A percentile compares a stretch with the other conserved stretches of the same genome.
phyloP scores from a whole-genome alignment of 208 protist genomes.

The Angomonas deanei region DNA sequence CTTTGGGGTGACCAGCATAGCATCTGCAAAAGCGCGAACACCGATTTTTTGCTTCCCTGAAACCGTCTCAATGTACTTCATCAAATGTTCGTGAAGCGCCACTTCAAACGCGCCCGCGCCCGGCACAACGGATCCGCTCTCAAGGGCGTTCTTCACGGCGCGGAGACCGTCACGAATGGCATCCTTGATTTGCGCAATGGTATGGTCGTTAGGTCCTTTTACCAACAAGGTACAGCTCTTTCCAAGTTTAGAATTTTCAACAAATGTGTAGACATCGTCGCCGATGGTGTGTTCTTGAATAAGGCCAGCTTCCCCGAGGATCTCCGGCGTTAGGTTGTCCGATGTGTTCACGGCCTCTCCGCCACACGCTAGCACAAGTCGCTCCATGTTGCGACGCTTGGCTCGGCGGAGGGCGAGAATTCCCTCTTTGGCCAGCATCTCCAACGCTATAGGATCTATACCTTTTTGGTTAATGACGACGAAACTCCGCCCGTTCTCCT shows the following conservation, averaged over 20 bases:
- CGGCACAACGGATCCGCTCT: constrained; percentile 92
- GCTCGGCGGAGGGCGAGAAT: constrained; percentile 98
- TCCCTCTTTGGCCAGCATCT: constrained; percentile 98
- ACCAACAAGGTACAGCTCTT: constrained; percentile 99
- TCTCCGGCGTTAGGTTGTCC: constrained; percentile 93
- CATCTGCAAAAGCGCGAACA: constrained; percentile 98
- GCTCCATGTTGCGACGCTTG: constrained; percentile 99
- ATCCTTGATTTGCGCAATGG: constrained; percentile 99
- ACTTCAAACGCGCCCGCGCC: constrained; percentile 99
- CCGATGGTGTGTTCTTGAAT: constrained; percentile 98
- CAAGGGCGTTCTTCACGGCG: constrained; percentile 98
- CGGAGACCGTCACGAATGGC: constrained; percentile 98
- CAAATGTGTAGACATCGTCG: constrained; percentile 99
- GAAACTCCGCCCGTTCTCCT: constrained; percentile 94
- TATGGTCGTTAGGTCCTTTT: constrained; percentile 99
- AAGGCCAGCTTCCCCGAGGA: constrained; percentile 95
- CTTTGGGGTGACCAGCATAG: constrained; percentile 98
- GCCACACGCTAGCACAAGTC: constrained; percentile 96
- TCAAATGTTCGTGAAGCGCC: constrained; percentile 90
- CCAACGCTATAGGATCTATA: constrained; percentile 99
- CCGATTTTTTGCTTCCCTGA: constrained; percentile 94
- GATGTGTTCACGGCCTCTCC: constrained; percentile 97
- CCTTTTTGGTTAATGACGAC: constrained; percentile 99
- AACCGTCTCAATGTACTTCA: constrained; percentile 83
- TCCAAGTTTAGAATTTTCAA: constrained; percentile 97